phyloP scores from a whole-genome alignment of 352 stramenopile genomes.

The Phytophthora quininea region DNA sequence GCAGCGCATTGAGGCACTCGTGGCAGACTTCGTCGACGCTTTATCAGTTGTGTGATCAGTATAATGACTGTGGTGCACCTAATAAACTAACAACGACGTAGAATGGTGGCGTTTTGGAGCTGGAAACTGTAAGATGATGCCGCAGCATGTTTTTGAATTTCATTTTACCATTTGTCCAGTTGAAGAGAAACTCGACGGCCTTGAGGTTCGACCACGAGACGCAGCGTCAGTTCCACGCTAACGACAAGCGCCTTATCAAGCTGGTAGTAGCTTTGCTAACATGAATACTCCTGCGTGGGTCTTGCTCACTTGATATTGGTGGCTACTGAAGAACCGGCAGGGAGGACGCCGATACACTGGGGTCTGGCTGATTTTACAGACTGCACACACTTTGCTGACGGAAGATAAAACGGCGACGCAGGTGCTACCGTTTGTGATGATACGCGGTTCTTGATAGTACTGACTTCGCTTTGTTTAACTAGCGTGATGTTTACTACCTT shows the following conservation, averaged over 20 bases:
- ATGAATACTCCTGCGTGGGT: too few species aligned
- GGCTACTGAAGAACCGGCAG: slow-evolving; percentile 48
- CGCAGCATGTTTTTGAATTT: too few species aligned
- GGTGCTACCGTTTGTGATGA: slow-evolving; percentile 26
- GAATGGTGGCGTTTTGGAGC: slow-evolving; percentile 51
- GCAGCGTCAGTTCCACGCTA: slow-evolving; percentile 58
- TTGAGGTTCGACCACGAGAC: slow-evolving; percentile 70
- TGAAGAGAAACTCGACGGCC: slow-evolving; percentile 56
- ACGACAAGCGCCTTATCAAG: slow-evolving; percentile 60
- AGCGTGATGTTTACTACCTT: slow-evolving; percentile 88
- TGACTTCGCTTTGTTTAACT: background rate
- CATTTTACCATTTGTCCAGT: slow-evolving; percentile 24
- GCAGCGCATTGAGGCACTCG: slow-evolving; percentile 60
- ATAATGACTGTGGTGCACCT: background rate
- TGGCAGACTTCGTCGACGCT: slow-evolving; percentile 59
- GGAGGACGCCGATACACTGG: slow-evolving; percentile 83
- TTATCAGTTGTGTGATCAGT: slow-evolving; percentile 37
- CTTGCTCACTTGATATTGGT: background rate
- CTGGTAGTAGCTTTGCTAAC: slow-evolving; percentile 42
- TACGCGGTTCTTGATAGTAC: background rate
- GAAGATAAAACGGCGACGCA: slow-evolving; percentile 87
- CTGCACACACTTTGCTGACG: slow-evolving; percentile 65
- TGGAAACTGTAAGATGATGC: slow-evolving; percentile 56
- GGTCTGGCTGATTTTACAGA: slow-evolving; percentile 85
- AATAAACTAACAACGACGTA: slow-evolving; percentile 16